These are phyloP conservation scores for Alliaria petiolata DNA, from an alignment of 345 rosid species.

Conservation along the genomic window DNA sequence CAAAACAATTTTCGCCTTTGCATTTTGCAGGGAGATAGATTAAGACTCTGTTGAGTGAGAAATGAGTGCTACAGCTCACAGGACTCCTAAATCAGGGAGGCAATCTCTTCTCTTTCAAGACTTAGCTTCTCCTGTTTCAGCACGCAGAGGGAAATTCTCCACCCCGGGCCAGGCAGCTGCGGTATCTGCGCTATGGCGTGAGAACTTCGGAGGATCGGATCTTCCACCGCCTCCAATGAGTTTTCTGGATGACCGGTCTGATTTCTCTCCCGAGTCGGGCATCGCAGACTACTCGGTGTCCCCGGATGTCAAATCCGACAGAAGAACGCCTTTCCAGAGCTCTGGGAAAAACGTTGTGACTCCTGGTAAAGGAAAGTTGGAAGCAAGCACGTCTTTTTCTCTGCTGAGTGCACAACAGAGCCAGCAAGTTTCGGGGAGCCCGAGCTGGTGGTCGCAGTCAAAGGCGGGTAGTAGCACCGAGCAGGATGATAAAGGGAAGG, in stretches of 20 bases:
- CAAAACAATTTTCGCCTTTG: no score
- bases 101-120: slow-evolving; percentile 82
- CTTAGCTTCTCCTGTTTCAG: slow-evolving; percentile 79
- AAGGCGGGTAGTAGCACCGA: slow-evolving; percentile 46
- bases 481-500: slow-evolving; percentile 80
- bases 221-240: slow-evolving; percentile 96
- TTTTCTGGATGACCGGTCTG: slow-evolving; percentile 83
- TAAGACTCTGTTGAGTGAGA: neutral
- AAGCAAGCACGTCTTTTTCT: slow-evolving; percentile 60
- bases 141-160: slow-evolving; percentile 72
- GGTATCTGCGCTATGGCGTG: slow-evolving; percentile 97
- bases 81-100: slow-evolving; percentile 85
- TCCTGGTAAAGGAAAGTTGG: slow-evolving; percentile 55
- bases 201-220: slow-evolving; percentile 75
- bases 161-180: slow-evolving; percentile 88
- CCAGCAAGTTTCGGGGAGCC: slow-evolving; percentile 57
- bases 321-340: slow-evolving; percentile 48
- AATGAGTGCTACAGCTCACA: slow-evolving; percentile 58
- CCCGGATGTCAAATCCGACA: slow-evolving; percentile 63
- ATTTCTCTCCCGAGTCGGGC: slow-evolving; percentile 89
- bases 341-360: slow-evolving; percentile 54
- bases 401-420: slow-evolving; percentile 52
- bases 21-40: slow-evolving; percentile 7
- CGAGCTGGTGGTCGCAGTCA: slow-evolving; percentile 75
- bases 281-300: slow-evolving; percentile 68